Evolutionary conservation across 2,329 filamentous ascomycete genomes (phyloP), one percentile per base, ranked within the genome.

Genomic region (Pseudohalonectria lignicola): DNA sequence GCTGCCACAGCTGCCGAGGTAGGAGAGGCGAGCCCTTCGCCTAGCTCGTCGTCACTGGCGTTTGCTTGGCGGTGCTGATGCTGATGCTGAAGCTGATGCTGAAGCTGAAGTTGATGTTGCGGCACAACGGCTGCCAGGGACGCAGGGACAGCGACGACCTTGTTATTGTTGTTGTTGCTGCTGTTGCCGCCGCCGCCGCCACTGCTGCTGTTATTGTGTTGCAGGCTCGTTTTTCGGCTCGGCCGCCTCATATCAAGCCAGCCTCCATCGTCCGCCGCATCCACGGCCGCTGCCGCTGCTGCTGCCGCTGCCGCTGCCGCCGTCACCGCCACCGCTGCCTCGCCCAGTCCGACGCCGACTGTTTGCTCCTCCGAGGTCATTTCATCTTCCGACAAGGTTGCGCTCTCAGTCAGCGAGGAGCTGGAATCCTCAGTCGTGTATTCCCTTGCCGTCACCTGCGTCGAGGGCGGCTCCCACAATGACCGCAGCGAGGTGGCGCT

Each of bases 401-500:
- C 55, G 45, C 65, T 62, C 45, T 66, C 56, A 17, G 25, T 40
- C 5, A 36, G 34, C 2, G 41, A 39, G 20, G 59, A 59, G 15
- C 53, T 51, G 0, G 36, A 33, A 23, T 62, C 64, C 32, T 55
- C 55, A 31, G 60, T 60, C 35, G 59, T 54, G 2, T 60, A 60
- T 42, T 65, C 61, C 16, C 63, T 61, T 10, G 64, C 58, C 38
- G 65, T 56, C 36, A 45, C 39, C 18, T 50, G 46, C 36, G 47
- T 54, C 12, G 64, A 61, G 10, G 65, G 64, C 18, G 69, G 67
- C 47, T 80, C 76, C 76, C 78, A 83, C 29, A 82, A 62, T 1
- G 82, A 82, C 41, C 69, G 68, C 36, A 85, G 59, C 3, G 82
- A 85, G 20, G 70, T 71, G 13, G 74, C 71, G 51, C 83, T 87